A percentile compares a stretch with the other conserved stretches of the same genome.
phyloP scores from a whole-genome alignment of 345 rosid genomes.

The Eucalyptus marginata region DNA sequence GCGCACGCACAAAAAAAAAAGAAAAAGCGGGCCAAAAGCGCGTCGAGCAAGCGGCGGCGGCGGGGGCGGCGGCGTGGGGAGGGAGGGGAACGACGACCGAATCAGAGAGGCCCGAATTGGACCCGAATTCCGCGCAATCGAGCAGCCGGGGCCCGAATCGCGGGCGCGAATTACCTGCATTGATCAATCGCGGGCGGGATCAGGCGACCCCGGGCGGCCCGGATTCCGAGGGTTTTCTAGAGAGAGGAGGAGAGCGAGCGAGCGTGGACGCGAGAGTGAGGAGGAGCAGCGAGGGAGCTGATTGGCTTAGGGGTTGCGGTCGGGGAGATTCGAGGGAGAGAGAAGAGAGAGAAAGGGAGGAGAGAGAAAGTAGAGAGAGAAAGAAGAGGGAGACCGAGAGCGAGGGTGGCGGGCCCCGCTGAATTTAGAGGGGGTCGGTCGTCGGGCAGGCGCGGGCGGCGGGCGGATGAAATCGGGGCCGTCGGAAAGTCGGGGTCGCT shows the following conservation, averaged over 20 bases:
- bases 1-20: neutral
- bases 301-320: neutral
- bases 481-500: neutral
- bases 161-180: constrained; percentile 15
- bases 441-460: neutral
- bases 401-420: neutral
- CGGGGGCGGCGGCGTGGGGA: neutral
- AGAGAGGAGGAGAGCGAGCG: neutral
- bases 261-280: neutral
- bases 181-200: constrained; percentile 15
- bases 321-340: constrained; percentile 3
- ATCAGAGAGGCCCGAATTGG: neutral
- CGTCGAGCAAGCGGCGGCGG: neutral
- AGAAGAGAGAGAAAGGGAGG: neutral
- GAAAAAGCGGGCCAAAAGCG: neutral
- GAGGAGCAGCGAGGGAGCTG: neutral
- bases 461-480: constrained; percentile 4
- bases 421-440: neutral
- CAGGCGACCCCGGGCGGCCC: neutral
- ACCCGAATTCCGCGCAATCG: neutral
- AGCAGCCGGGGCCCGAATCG: neutral
- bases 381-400: neutral
- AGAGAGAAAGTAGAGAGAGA: neutral
- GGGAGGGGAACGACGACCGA: neutral
- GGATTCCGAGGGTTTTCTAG: neutral